A percentile compares a stretch with the other conserved stretches of the same genome.
These are phyloP conservation scores for Cutaneotrichosporon dermatis DNA, from an alignment of 1,284 basidiomycete species.

Conservation along the genomic window DNA sequence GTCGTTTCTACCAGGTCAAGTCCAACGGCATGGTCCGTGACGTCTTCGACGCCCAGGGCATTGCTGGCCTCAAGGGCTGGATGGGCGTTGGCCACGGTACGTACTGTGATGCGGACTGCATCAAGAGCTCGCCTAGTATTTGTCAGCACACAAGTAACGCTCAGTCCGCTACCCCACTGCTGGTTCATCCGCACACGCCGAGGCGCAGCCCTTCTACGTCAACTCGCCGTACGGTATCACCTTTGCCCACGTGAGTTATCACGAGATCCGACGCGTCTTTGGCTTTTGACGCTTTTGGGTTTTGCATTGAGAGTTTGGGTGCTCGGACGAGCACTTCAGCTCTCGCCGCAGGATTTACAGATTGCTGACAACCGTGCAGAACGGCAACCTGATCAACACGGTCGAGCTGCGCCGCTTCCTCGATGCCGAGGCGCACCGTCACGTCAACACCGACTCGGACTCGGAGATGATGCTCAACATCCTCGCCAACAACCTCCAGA, in stretches of 20 bases:
- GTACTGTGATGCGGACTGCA: constrained; percentile 24
- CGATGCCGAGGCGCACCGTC: constrained; percentile 93
- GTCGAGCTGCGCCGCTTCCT: constrained; percentile 78
- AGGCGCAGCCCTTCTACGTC: constrained; percentile 99
- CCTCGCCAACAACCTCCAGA: constrained; percentile 94
- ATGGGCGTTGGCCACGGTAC: constrained; percentile 98
- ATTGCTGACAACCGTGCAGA: constrained; percentile 55
- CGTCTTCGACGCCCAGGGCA: constrained; percentile 79
- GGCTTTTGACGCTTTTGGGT: too few relatives aligned
- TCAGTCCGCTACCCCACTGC: constrained; percentile 95
- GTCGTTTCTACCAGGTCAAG: constrained; percentile 96
- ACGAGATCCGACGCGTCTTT: too few relatives aligned
- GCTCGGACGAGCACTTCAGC: too few relatives aligned
- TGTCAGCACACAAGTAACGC: background rate
- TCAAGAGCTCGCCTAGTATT: too few relatives aligned
- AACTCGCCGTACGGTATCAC: constrained; percentile 94
- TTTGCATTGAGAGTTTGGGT: too few relatives aligned
- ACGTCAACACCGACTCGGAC: constrained; percentile 98
- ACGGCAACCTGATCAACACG: constrained; percentile 98
- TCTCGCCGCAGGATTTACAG: background rate
- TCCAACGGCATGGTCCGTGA: constrained; percentile 99
- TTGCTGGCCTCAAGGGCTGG: constrained; percentile 75
- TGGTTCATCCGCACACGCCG: constrained; percentile 93
- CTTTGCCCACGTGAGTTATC: constrained; percentile 78
- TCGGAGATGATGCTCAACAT: constrained; percentile 96